Percentiles rank a stretch among this genome's conserved stretches.
Conservation (phyloP, 2,329 filamentous ascomycete genomes). For the Penicillium digitatum region DNA sequence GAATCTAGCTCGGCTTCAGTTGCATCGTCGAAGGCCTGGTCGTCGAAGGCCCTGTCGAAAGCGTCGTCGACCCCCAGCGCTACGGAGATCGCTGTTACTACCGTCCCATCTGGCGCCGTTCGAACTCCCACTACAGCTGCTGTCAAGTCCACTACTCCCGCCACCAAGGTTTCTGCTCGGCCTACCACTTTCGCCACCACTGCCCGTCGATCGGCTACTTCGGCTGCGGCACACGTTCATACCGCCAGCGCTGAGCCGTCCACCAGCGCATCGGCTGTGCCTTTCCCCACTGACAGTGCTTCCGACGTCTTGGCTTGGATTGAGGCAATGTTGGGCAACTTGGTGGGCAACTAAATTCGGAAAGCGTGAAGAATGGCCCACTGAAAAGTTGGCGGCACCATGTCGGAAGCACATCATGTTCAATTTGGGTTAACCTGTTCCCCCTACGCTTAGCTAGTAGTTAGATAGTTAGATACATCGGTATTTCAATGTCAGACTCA, state of each 20-base stretch:
- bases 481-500: not conserved
- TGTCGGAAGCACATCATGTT: not conserved
- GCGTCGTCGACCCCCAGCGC: not conserved
- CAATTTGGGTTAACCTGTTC: not conserved
- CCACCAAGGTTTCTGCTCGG: not conserved
- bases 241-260: not conserved
- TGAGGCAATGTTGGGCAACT: conserved; percentile 17
- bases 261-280: not conserved
- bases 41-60: not conserved
- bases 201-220: conserved; percentile 10
- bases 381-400: not conserved
- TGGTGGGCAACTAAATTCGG: conserved; percentile 13
- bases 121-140: conserved; percentile 1
- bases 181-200: conserved; percentile 19
- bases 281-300: conserved; percentile 17
- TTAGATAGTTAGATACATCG: conserved; percentile 1
- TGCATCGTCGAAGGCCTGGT: too few relatives aligned
- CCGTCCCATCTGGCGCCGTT: not conserved
- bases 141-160: conserved; percentile 5
- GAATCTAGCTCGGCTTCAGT: conserved; percentile 15
- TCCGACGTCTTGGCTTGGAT: conserved; percentile 11
- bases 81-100: not conserved
- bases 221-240: not conserved
- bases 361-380: not conserved
- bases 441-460: not conserved